Evolutionary conservation across 176 grass and related monocot genomes (phyloP), one percentile per base, ranked within the genome.

Genomic region (Avena insularis): DNA sequence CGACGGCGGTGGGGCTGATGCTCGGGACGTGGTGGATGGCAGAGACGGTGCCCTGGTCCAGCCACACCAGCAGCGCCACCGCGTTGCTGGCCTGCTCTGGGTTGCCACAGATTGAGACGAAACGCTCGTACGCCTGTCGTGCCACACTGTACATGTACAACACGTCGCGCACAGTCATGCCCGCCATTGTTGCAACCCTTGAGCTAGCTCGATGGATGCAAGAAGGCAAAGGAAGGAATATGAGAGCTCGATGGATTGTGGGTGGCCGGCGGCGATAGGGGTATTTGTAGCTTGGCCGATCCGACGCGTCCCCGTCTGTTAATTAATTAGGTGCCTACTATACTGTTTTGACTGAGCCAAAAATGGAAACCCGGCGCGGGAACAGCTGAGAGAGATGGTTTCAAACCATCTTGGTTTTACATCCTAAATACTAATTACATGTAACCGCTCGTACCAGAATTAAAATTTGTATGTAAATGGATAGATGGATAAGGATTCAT

Each of bases 41-140:
- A 6, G 84, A 19, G 36, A 87, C 25, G 43, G 68, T 81, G 2
- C 70, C 45, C 17, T 79, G 83, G 33, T 98, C 91, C 0, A 95
- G 46, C 80, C 87, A 97, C 33, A 91, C 55, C 29, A 95, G 80
- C 11, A 97, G 47, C 7, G 89, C 87, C 15, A 93, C 80, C 4
- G 78, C 53, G 12, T 98, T 98, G 14, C 80, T 83, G 4, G 93
- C 93, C 36, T 79, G 59, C n/a, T 67, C 21, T 0, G 66, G 77
- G 38, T 65, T 51, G 20, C 64, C 60, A 1, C 85, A 66, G 5
- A 63, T 47, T 4, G 17, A 2, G 7, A 90, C 5, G 43, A 98
- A 63, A 16, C 75, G 76, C 1, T 95, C 89, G 25, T 92, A 95
- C 1, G 83, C 71, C 2, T 1, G 2, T 6, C 87, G 89, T 53